A percentile compares a stretch with the other conserved stretches of the same genome.
phyloP scores from a whole-genome alignment of 2,329 filamentous ascomycete genomes.

The Fusarium musae region DNA sequence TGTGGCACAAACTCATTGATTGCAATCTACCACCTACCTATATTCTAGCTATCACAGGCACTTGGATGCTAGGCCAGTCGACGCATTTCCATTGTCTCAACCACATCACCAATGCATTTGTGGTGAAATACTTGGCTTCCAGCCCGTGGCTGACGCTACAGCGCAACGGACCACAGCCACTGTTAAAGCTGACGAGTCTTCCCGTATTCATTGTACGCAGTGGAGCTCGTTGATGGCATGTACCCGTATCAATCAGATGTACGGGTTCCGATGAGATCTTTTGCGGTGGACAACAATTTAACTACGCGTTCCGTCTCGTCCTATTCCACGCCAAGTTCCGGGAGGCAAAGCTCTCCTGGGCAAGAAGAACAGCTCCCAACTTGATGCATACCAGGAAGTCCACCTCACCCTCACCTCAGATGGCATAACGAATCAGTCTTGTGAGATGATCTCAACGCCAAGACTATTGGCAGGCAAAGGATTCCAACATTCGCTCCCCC shows the following conservation, averaged over 20 bases:
- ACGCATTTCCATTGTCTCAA: not conserved
- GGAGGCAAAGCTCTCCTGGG: not conserved
- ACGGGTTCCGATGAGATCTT: conserved; percentile 2
- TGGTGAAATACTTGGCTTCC: not conserved
- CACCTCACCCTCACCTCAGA: not conserved
- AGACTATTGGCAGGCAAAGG: not conserved
- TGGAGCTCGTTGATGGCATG: conserved; percentile 11
- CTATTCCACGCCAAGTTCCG: not conserved
- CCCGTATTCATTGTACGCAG: conserved; percentile 21
- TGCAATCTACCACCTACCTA: not conserved
- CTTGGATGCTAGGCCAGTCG: not conserved
- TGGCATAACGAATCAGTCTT: not conserved
- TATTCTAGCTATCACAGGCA: not conserved
- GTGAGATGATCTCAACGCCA: not conserved
- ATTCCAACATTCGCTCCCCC: not conserved
- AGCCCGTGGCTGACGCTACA: conserved; percentile 22
- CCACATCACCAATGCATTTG: not conserved
- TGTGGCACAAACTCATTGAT: conserved; percentile 6
- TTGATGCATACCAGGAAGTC: not conserved
- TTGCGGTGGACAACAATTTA: not conserved
- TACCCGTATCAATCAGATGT: not conserved
- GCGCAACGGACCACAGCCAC: conserved; percentile 26
- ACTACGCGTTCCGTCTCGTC: not conserved
- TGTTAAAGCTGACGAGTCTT: conserved; percentile 31
- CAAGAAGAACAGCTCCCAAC: not conserved